These are phyloP conservation scores for Sporodiniella umbellata DNA, from an alignment of 371 early-diverging fungal genomes.

Conservation along the genomic window DNA sequence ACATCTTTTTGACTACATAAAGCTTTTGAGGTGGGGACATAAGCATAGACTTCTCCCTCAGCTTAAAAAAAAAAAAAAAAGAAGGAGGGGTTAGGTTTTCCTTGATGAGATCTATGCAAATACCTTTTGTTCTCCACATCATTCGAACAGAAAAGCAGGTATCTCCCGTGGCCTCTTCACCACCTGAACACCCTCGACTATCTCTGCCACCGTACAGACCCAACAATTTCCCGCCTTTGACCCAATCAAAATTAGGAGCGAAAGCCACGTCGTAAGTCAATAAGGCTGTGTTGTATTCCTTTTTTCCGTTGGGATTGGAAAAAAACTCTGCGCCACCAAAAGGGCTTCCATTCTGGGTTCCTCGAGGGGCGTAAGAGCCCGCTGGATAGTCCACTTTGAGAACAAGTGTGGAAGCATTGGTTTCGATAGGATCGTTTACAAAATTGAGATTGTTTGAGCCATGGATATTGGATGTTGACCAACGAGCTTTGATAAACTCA, in stretches of 20 bases:
- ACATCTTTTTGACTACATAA: slow-evolving; percentile 29
- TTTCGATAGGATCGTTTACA: slow-evolving; percentile 9
- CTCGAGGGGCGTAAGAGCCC: slow-evolving; percentile 24
- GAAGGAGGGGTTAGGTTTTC: neutral
- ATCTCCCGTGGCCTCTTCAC: slow-evolving; percentile 31
- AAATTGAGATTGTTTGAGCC: slow-evolving; percentile 9
- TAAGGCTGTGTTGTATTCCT: slow-evolving; percentile 34
- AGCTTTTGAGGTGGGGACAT: slow-evolving; percentile 30
- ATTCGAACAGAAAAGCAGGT: slow-evolving; percentile 42
- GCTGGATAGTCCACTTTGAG: slow-evolving; percentile 15
- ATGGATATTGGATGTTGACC: slow-evolving; percentile 9
- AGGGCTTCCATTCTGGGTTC: slow-evolving; percentile 14
- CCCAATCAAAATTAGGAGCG: slow-evolving; percentile 51
- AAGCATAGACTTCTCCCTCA: slow-evolving; percentile 38
- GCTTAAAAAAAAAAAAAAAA: slow-evolving; percentile 4
- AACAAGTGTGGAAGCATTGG: neutral
- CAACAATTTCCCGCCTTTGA: slow-evolving; percentile 54
- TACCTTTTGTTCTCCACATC: slow-evolving; percentile 52
- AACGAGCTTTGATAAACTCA: too few species aligned
- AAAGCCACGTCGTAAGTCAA: slow-evolving; percentile 56
- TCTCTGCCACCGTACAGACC: slow-evolving; percentile 46
- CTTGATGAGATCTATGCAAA: too few species aligned
- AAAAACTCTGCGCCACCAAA: slow-evolving; percentile 51
- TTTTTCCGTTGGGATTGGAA: slow-evolving; percentile 35
- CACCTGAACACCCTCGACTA: slow-evolving; percentile 42